phyloP scores from a whole-genome alignment of 2,329 filamentous ascomycete genomes.

The Grosmannia serpens region DNA sequence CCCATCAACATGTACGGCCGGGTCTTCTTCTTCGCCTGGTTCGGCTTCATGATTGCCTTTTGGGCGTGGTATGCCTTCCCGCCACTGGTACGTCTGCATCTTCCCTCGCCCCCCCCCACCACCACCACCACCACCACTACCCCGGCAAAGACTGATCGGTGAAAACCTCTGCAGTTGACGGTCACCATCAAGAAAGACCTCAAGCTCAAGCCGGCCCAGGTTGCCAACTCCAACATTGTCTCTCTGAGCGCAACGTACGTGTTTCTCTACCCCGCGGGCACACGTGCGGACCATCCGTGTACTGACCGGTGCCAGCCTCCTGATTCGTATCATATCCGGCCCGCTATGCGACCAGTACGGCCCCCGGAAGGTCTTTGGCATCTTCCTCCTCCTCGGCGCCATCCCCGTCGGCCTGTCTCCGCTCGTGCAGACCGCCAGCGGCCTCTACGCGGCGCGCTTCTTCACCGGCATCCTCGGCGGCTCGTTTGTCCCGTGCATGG shows the following conservation, averaged over 20 bases:
- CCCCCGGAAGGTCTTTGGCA: conserved; percentile 67
- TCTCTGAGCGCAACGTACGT: conserved; percentile 59
- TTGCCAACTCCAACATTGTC: conserved; percentile 85
- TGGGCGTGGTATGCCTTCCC: conserved; percentile 92
- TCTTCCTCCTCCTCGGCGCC: conserved; percentile 63
- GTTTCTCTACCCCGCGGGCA: not conserved
- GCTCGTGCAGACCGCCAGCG: conserved; percentile 53
- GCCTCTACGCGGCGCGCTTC: conserved; percentile 64
- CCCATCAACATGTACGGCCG: conserved; percentile 68
- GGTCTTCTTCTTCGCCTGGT: conserved; percentile 83
- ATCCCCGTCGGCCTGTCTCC: conserved; percentile 76
- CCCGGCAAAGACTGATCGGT: not conserved
- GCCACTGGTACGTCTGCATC: conserved; percentile 49
- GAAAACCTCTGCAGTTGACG: conserved; percentile 34
- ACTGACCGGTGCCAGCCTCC: conserved; percentile 32
- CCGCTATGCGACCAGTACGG: conserved; percentile 80
- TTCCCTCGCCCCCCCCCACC: not conserved
- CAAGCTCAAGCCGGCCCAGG: conserved; percentile 53
- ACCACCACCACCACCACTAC: not conserved
- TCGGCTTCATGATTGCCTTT: conserved; percentile 78
- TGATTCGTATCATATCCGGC: conserved; percentile 68
- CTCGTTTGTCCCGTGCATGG: conserved; percentile 75
- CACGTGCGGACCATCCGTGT: not conserved
- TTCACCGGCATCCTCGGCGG: conserved; percentile 72
- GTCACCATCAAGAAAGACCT: conserved; percentile 74